Percentiles rank a stretch among this genome's conserved stretches.
Conservation (phyloP, 495 filamentous ascomycete species). For the Aspergillus baeticus region DNA sequence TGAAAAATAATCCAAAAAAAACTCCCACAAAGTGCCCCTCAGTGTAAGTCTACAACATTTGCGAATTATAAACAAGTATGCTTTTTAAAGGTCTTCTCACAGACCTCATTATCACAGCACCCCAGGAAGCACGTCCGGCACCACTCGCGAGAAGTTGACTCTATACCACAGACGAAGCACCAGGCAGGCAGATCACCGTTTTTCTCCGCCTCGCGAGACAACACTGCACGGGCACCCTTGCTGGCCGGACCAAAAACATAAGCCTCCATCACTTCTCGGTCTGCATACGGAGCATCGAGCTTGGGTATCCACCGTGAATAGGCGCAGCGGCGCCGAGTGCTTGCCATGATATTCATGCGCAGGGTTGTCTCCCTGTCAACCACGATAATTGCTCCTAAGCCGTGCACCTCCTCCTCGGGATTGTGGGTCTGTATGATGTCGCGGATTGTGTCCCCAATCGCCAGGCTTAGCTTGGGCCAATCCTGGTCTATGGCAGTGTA, state of each 20-base stretch:
- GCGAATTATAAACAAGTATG: no score
- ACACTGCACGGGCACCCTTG: background rate
- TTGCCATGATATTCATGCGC: background rate
- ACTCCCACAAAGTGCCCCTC: no score
- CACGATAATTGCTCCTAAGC: background rate
- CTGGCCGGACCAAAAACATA: background rate
- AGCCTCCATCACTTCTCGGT: background rate
- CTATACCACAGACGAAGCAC: background rate
- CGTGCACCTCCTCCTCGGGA: background rate
- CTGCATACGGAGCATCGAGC: background rate
- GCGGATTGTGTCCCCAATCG: background rate
- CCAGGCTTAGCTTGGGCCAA: background rate
- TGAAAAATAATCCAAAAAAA: no score
- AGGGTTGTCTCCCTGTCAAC: background rate
- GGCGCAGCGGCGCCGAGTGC: background rate
- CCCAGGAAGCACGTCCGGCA: background rate
- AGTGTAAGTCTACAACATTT: no score
- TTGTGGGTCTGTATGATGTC: background rate
- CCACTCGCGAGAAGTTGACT: background rate
- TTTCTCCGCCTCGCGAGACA: background rate
- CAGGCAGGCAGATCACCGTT: background rate
- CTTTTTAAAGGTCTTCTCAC: background rate
- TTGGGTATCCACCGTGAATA: background rate
- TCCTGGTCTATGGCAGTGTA: background rate
- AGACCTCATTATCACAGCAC: background rate